Percentiles rank a stretch among this genome's conserved stretches.
These are phyloP conservation scores for Geranium rotundifolium DNA, from an alignment of 345 rosid genomes.

Conservation along the genomic window DNA sequence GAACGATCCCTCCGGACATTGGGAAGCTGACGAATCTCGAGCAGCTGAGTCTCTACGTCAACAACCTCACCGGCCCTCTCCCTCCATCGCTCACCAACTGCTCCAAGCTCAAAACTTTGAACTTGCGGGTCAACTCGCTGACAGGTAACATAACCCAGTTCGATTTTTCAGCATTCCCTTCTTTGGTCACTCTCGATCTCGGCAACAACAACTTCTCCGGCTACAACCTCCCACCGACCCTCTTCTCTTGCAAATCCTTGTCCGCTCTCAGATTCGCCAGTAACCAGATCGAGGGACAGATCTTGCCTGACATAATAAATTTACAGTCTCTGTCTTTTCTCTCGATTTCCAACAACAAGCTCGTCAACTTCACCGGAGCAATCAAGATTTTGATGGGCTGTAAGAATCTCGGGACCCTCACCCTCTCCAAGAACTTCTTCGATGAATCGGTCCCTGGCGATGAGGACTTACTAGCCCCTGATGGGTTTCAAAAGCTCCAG, in stretches of 20 bases:
- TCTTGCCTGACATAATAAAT: constrained; percentile 39
- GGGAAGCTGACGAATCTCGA: constrained; percentile 51
- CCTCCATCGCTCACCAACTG: constrained; percentile 60
- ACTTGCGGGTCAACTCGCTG: constrained; percentile 56
- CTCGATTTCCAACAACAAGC: constrained; percentile 53
- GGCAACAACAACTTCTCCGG: constrained; percentile 80
- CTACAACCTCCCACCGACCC: constrained; percentile 39
- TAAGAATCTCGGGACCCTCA: constrained; percentile 62
- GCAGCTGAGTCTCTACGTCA: constrained; percentile 52
- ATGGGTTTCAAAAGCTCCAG: constrained; percentile 58
- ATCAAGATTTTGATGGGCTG: constrained; percentile 46
- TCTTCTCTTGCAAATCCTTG: constrained; percentile 62
- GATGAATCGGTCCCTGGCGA: constrained; percentile 47
- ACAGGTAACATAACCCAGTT: constrained; percentile 43
- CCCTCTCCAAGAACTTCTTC: constrained; percentile 47
- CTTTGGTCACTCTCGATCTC: constrained; percentile 71
- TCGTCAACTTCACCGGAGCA: constrained; percentile 69
- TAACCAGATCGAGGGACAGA: constrained; percentile 55
- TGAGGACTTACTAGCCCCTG: constrained; percentile 21
- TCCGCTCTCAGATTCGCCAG: constrained; percentile 74
- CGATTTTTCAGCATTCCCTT: constrained; percentile 46
- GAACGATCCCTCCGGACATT: constrained; percentile 45
- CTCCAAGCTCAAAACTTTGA: constrained; percentile 40
- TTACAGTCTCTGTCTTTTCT: constrained; percentile 63
- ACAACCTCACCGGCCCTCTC: constrained; percentile 50